Base-by-base conservation (phyloP, 257 asterid genomes). In the Solanum tacnaense region DNA sequence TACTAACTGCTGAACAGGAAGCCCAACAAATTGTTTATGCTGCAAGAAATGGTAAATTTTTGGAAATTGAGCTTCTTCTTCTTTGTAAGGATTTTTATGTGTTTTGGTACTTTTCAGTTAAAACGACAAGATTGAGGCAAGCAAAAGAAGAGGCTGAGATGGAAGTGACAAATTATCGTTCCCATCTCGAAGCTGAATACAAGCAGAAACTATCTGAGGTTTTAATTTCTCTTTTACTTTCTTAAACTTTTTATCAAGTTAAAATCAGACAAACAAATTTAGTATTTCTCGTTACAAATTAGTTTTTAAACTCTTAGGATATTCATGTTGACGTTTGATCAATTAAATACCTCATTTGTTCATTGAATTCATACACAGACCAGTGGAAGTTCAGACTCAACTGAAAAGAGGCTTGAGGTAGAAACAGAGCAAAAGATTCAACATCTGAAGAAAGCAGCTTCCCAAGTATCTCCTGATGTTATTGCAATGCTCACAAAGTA, bases 81-180 rank as follows among this genome's bases (percentile, higher is more conserved):
- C 5, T 8, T 34, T 32, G 1, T 18, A 34, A 18, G 44, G 27
- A 73, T 34, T 34, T 73, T 74, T 36, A 35, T 23, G 31, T 35
- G 20, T 74, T 74, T 35, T 74, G 31, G 18, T 74, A 21, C 1
- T 74, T 21, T 74, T 36, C 87, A 96, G 99, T 90, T 91, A 96
- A 96, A 93, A 91, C 86, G 90, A 5, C 93, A 16, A 90, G 98
- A 92, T 88, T 95, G 92, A 94, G 91, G 91, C 98, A 94, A 83
- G 99, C 98, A 9, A 95, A 94, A 83, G 96, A 94, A 13, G 99
- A 96, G 86, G 98, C 99, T 7, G 97, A 94, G 58, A 87, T 41
- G 76, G 98, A 95, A 93, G 93, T 92, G 20, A 92, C 93, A 4
- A 89, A 87, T 75, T 94, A 92, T 56, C 91, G 93, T 25, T 72